These are phyloP conservation scores for Talaromyces islandicus DNA, from an alignment of 2,329 filamentous ascomycete genomes.

Conservation along the genomic window DNA sequence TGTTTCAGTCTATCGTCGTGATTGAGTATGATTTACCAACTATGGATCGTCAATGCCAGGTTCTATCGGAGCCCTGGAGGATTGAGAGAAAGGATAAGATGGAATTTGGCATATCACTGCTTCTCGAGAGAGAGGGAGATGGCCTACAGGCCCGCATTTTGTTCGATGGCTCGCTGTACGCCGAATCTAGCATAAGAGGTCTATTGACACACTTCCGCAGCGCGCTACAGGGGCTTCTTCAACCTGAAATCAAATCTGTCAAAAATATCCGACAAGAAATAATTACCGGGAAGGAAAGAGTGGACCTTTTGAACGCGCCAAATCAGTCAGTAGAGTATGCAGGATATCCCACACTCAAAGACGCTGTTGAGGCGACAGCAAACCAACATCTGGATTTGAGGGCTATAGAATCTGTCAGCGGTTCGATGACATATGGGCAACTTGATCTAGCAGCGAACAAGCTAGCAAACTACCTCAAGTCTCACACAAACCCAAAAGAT, in stretches of 20 bases:
- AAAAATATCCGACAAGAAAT: not conserved
- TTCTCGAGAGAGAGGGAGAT: not conserved
- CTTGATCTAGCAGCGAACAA: not conserved
- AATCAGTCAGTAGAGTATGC: not conserved
- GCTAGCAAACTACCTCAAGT: not conserved
- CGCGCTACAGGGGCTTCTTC: not conserved
- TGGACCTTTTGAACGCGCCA: not conserved
- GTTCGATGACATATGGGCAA: not conserved
- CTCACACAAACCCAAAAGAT: not conserved
- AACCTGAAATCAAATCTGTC: not conserved
- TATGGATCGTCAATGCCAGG: not conserved
- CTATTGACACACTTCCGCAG: not conserved
- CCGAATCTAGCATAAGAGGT: not conserved
- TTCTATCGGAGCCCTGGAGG: not conserved
- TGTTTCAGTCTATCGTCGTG: not conserved
- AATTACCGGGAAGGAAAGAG: not conserved
- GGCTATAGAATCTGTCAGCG: not conserved
- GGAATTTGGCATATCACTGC: not conserved
- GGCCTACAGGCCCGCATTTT: not conserved
- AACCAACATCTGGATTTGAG: not conserved
- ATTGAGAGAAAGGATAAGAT: not conserved
- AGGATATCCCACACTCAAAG: not conserved
- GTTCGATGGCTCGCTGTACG: not conserved
- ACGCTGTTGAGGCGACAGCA: not conserved
- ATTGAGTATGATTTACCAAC: not conserved